A percentile compares a stretch with the other conserved stretches of the same genome.
phyloP scores from a whole-genome alignment of 2,329 filamentous ascomycete genomes.

The Emmonsiellopsis sp. region DNA sequence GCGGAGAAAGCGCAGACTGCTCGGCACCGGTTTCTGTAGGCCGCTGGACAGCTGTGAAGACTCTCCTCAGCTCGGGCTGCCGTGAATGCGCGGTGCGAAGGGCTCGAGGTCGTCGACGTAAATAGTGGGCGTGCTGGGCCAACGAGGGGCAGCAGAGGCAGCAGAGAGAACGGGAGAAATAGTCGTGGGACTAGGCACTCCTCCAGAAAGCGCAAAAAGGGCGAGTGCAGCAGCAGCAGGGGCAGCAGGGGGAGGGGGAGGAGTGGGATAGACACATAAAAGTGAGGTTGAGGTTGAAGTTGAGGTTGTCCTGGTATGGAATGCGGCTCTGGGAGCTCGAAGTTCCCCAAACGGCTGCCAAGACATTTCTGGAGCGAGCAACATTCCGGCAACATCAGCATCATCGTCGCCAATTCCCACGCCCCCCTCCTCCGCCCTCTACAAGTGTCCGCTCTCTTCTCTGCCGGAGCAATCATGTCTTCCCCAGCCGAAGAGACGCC shows the following conservation, averaged over 20 bases:
- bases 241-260: neutral
- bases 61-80: neutral
- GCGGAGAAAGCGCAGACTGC: too few species aligned
- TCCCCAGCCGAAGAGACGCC: constrained; percentile 36
- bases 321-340: too few species aligned
- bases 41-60: too few species aligned
- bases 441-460: neutral
- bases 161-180: neutral
- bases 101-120: neutral
- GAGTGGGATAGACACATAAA: neutral
- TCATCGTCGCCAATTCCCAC: neutral
- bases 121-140: neutral
- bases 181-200: neutral
- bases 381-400: neutral
- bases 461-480: constrained; percentile 32
- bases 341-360: too few species aligned
- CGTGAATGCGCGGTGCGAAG: neutral
- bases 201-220: neutral
- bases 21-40: too few species aligned
- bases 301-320: neutral
- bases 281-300: neutral
- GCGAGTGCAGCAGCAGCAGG: neutral
- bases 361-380: too few species aligned
- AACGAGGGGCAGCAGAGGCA: neutral
- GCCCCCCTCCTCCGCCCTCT: neutral